Evolutionary conservation across 2,329 filamentous ascomycete species (phyloP).

Genomic region (Bimuria novae-zelandiae): DNA sequence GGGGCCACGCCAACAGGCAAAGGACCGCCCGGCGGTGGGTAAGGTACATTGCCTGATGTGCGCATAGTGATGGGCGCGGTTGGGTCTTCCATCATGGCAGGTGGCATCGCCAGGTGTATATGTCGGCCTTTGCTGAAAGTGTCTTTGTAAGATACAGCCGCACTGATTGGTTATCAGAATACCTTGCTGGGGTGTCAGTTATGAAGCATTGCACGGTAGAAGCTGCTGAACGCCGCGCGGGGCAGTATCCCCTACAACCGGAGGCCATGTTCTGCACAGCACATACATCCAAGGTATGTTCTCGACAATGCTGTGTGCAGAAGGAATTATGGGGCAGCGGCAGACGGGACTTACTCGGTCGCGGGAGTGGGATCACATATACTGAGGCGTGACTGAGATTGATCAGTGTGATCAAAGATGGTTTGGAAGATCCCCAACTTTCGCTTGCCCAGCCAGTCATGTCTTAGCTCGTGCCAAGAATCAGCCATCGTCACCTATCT

Average conservation of each 20-base stretch:
- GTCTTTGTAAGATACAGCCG: not conserved
- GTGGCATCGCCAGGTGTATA: conserved; percentile 63
- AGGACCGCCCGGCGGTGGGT: conserved; percentile 64
- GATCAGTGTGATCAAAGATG: not conserved
- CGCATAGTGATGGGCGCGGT: conserved; percentile 71
- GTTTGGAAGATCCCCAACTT: not conserved
- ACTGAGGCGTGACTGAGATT: conserved; percentile 2
- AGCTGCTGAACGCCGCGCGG: not conserved
- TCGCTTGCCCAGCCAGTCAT: not conserved
- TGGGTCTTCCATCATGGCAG: conserved; percentile 80
- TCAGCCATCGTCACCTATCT: not conserved
- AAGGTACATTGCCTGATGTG: conserved; percentile 68
- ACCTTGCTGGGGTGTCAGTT: conserved; percentile 3
- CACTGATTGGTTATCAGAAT: not conserved
- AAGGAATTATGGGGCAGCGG: not conserved
- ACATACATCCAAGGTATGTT: not conserved
- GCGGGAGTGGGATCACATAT: conserved; percentile 6
- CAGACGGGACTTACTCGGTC: not conserved
- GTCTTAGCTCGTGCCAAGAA: not conserved
- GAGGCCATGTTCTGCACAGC: not conserved
- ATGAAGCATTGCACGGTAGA: not conserved
- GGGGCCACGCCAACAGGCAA: conserved; percentile 72
- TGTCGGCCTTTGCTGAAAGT: not conserved
- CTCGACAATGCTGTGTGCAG: not conserved
- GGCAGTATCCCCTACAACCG: not conserved